These are phyloP conservation scores for Malus fusca DNA, from an alignment of 306 rosid genomes.

Conservation along the genomic window DNA sequence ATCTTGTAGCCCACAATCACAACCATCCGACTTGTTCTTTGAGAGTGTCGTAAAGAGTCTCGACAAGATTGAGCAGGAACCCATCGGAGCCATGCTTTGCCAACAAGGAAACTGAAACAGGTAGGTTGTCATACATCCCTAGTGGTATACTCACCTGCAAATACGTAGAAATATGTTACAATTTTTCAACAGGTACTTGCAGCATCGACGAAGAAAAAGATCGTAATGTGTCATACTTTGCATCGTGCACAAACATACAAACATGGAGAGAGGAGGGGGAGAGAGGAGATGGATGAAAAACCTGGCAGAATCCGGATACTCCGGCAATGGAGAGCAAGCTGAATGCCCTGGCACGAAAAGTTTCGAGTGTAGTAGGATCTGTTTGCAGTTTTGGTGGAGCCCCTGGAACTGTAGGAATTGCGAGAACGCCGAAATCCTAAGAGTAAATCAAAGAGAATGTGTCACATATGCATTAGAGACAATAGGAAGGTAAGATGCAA, in stretches of 20 bases:
- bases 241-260: background rate
- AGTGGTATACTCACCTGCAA: conserved; percentile 76
- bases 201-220: background rate
- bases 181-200: background rate
- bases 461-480: background rate
- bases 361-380: conserved; percentile 35
- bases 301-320: conserved; percentile 93
- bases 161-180: background rate
- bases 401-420: conserved; percentile 80
- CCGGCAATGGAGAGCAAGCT: conserved; percentile 79
- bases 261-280: background rate
- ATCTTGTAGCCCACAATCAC: background rate
- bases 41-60: conserved; percentile 45
- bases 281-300: conserved; percentile 8
- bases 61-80: conserved; percentile 62
- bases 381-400: conserved; percentile 71
- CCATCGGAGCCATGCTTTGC: conserved; percentile 73
- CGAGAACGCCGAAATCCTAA: conserved; percentile 77
- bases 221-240: background rate
- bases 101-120: conserved; percentile 66
- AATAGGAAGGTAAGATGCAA: background rate
- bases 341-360: conserved; percentile 57
- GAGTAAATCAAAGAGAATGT: background rate
- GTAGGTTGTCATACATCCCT: conserved; percentile 54
- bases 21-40: conserved; percentile 24